Evolutionary conservation across 75 land plant genomes (phyloP).

Genomic region (Pinus albicaulis): DNA sequence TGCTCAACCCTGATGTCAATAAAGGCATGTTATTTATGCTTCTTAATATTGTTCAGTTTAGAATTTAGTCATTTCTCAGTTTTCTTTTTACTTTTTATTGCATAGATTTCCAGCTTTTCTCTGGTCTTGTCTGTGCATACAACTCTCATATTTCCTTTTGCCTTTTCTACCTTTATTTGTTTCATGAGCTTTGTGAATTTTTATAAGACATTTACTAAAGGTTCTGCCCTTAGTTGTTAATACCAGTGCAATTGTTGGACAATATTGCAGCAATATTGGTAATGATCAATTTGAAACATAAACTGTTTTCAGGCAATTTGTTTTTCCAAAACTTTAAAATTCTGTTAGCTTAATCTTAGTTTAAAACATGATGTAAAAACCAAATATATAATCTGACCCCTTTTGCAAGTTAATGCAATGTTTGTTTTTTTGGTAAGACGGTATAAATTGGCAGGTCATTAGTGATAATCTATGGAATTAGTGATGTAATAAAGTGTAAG

Average conservation of each 20-base stretch:
- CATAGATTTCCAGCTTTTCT: background rate
- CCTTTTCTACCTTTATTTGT: background rate
- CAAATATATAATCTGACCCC: no score
- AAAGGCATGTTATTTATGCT: background rate
- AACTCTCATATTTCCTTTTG: background rate
- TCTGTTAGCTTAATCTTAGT: background rate
- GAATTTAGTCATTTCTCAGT: background rate
- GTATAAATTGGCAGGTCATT: no score
- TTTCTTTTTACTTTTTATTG: background rate
- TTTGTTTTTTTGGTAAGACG: no score
- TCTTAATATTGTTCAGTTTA: background rate
- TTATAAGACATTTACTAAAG: background rate
- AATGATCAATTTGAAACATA: background rate
- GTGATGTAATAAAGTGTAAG: no score
- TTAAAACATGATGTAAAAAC: no score
- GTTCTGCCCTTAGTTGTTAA: background rate
- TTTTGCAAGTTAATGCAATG: no score
- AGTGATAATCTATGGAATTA: no score
- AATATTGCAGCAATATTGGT: background rate
- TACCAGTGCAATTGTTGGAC: conserved; percentile 2
- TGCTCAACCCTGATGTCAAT: background rate
- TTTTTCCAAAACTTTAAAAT: background rate
- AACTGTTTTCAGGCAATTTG: background rate
- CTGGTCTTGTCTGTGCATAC: background rate
- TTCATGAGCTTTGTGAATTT: background rate